phyloP scores from a whole-genome alignment of 495 filamentous ascomycete genomes.

The Penicillium dipodomyicola region DNA sequence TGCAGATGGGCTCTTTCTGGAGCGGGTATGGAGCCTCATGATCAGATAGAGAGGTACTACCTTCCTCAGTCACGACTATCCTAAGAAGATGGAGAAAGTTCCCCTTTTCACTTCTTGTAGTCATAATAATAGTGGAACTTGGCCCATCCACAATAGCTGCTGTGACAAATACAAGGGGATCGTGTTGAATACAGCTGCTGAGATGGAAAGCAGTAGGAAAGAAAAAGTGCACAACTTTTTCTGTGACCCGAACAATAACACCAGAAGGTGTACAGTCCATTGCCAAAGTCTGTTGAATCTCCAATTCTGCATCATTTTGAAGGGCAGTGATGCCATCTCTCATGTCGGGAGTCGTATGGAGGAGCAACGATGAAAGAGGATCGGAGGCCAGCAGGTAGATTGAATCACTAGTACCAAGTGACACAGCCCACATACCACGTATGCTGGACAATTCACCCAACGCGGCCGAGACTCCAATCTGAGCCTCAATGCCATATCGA shows the following conservation, averaged over 20 bases:
- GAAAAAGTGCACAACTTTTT: conserved; percentile 44
- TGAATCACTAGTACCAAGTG: conserved; percentile 29
- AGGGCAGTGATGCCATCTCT: conserved; percentile 40
- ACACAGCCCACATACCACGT: conserved; percentile 50
- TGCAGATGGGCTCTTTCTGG: conserved; percentile 37
- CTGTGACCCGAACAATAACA: conserved; percentile 56
- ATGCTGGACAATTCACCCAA: conserved; percentile 37
- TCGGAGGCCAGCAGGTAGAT: conserved; percentile 41
- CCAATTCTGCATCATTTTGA: conserved; percentile 44
- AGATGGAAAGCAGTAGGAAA: conserved; percentile 18
- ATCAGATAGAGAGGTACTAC: conserved; percentile 12
- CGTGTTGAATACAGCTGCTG: conserved; percentile 23
- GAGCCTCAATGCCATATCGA: conserved; percentile 68
- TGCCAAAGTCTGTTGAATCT: conserved; percentile 57
- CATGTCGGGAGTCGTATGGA: conserved; percentile 33
- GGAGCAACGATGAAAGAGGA: conserved; percentile 39
- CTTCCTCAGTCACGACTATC: conserved; percentile 15
- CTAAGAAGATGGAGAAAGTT: conserved; percentile 23
- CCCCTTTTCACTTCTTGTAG: conserved; percentile 24
- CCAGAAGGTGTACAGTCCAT: conserved; percentile 40
- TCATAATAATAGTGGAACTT: conserved; percentile 28
- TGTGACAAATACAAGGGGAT: conserved; percentile 19
- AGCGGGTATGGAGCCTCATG: conserved; percentile 21
- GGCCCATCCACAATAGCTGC: conserved; percentile 33
- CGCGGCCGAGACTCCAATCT: conserved; percentile 55